These are phyloP conservation scores for Gastrolobium bilobum DNA, from an alignment of 306 rosid genomes.

Conservation along the genomic window DNA sequence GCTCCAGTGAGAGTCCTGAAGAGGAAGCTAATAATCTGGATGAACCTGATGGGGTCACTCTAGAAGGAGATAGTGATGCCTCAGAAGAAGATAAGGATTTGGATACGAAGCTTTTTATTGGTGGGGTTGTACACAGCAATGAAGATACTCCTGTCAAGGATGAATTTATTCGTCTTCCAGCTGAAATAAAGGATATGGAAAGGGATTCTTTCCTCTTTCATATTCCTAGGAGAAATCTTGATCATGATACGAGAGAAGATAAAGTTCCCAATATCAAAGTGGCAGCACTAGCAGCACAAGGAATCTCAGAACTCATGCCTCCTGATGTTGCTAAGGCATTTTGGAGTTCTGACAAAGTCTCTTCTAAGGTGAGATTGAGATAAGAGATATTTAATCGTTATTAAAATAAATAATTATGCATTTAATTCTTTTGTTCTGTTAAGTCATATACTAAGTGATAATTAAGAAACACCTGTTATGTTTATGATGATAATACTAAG, in stretches of 20 bases:
- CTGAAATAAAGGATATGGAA: constrained; percentile 80
- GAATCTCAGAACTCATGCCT: constrained; percentile 92
- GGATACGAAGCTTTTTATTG: constrained; percentile 89
- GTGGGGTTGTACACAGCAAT: constrained; percentile 86
- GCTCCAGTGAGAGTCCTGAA: constrained; percentile 67
- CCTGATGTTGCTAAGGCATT: constrained; percentile 93
- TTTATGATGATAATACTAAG: background rate
- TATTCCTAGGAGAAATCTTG: constrained; percentile 76
- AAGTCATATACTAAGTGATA: background rate
- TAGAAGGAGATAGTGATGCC: constrained; percentile 67
- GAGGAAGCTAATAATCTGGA: constrained; percentile 71
- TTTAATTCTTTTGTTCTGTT: constrained; percentile 31
- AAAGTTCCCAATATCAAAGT: constrained; percentile 78
- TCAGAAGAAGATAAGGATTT: constrained; percentile 77
- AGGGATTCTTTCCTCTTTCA: constrained; percentile 86
- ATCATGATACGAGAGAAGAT: constrained; percentile 61
- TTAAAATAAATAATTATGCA: background rate
- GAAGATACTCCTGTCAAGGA: constrained; percentile 83
- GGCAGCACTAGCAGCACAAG: constrained; percentile 86
- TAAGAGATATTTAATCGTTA: constrained; percentile 7
- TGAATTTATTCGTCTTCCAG: constrained; percentile 84
- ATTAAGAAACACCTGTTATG: constrained; percentile 26
- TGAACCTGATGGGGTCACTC: constrained; percentile 78
- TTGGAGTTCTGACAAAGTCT: constrained; percentile 82
- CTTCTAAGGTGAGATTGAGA: constrained; percentile 84